Base-by-base conservation (phyloP, 352 stramenopile genomes). In the Pythium chondricola region DNA sequence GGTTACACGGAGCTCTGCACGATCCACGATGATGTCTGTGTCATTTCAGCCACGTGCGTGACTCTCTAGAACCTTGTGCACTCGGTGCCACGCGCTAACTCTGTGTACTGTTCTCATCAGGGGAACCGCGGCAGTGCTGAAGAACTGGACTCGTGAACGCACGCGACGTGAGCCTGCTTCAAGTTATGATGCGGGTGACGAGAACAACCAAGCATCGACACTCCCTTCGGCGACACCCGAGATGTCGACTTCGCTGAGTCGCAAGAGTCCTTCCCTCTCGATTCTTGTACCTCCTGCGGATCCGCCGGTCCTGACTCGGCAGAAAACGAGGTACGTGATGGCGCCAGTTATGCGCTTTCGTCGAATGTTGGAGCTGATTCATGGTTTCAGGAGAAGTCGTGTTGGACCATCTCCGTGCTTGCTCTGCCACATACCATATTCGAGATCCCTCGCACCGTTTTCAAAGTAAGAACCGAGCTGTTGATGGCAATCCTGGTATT, bases 381-480 rank as follows among this genome's bases (percentile, higher is more conserved):
- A 49, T 32, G 1, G 16, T 32, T 33, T 18, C 31, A 85, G 76
- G 40, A 70, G 65, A 46, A 78, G 26, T 40, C 67, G 65, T 7
- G 56, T 83, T 10, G 69, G 57, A 1, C 62, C 68, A 41, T 94
- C 56, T 38, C 93, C 94, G 1, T 98, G 95, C 64, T 88, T 95
- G 18, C 87, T 97, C 24, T 98, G 95, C 54, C 96, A 99, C 60
- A 97, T 98, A 30, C 95, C 96, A 0, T 99, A 98, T 67, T 96
- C 96, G 20, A 79, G 97, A 61, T 87, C 88, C 7, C 52, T 97
- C 31, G 96, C 95, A 25, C 95, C 95, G 0, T 99, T 98, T 61
- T 95, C 85, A 8, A 98, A 98, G 81, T 88, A 63, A 8, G 61
- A n/a, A n/a, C n/a, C n/a, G n/a, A n/a, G n/a, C n/a, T n/a, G n/a